Evolutionary conservation across 2,329 filamentous ascomycete species (phyloP).

Genomic region (Fusarium guadeloupense): DNA sequence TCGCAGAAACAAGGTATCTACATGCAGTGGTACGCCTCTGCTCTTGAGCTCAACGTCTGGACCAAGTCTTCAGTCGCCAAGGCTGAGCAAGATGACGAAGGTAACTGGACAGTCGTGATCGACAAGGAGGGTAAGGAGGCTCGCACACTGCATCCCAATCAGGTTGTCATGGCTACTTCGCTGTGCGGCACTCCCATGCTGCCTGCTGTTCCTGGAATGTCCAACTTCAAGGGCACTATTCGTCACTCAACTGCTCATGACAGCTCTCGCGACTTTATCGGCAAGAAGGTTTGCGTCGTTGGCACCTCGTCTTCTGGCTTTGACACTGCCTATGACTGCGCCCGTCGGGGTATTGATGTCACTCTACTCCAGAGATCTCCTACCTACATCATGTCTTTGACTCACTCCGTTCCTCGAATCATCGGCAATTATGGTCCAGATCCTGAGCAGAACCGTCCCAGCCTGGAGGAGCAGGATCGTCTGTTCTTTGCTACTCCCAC

Average conservation of each 20-base stretch:
- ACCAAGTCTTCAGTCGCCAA: conserved; percentile 43
- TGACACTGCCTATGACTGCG: conserved; percentile 13
- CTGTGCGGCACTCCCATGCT: conserved; percentile 6
- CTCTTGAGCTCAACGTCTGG: conserved; percentile 73
- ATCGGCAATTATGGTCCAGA: conserved; percentile 40
- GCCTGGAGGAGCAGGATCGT: conserved; percentile 59
- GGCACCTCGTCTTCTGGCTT: conserved; percentile 18
- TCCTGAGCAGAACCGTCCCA: conserved; percentile 56
- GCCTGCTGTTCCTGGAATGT: conserved; percentile 6
- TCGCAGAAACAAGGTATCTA: conserved; percentile 74
- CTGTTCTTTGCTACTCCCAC: conserved; percentile 64
- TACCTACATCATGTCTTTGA: conserved; percentile 47
- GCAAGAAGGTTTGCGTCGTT: conserved; percentile 17
- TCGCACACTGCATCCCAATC: conserved; percentile 20
- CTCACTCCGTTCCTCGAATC: conserved; percentile 42
- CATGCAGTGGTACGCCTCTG: conserved; percentile 68
- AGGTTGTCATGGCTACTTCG: conserved; percentile 14
- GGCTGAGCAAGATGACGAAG: conserved; percentile 47
- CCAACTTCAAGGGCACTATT: conserved; percentile 6
- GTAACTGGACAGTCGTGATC: conserved; percentile 63
- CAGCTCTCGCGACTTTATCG: conserved; percentile 6
- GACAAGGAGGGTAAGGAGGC: conserved; percentile 26
- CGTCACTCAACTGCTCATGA: conserved; percentile 12
- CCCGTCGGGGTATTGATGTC: conserved; percentile 13
- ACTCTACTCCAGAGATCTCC: conserved; percentile 35